Evolutionary conservation across 108 stramenopile genomes (phyloP).

Genomic region (Cyclotella kingstonii): DNA sequence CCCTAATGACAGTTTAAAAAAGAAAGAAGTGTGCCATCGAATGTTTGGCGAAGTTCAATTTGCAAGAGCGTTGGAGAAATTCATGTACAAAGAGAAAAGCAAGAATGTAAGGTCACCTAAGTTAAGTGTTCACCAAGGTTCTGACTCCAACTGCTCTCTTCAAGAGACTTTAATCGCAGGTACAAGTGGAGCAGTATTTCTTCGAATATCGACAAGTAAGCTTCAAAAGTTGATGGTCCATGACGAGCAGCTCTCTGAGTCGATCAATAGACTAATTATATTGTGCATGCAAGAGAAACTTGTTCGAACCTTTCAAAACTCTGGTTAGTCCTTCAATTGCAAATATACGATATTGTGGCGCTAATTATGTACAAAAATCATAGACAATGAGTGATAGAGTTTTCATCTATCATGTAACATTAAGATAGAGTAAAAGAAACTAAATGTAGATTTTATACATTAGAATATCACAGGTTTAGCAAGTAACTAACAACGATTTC

Average conservation of each 20-base stretch:
- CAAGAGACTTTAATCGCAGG: slow-evolving; percentile 6
- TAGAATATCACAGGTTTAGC: no score
- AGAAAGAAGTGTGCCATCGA: slow-evolving; percentile 9
- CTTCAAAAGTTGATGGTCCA: slow-evolving; percentile 33
- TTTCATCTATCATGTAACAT: no score
- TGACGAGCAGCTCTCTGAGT: slow-evolving; percentile 34
- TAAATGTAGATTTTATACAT: no score
- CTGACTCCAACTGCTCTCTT: neutral
- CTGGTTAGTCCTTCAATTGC: no score
- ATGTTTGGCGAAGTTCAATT: slow-evolving; percentile 41
- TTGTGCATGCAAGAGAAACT: slow-evolving; percentile 42
- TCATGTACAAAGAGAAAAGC: slow-evolving; percentile 16
- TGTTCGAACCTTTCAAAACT: slow-evolving; percentile 3
- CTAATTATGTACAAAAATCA: no score
- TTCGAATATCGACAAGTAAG: slow-evolving; percentile 35
- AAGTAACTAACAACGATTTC: no score
- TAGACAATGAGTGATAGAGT: no score
- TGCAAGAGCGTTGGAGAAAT: slow-evolving; percentile 29
- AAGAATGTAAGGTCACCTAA: slow-evolving; percentile 11
- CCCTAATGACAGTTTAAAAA: neutral
- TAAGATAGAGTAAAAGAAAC: no score
- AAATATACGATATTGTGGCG: no score
- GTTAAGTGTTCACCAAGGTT: neutral
- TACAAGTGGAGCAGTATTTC: slow-evolving; percentile 28
- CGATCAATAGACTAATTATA: slow-evolving; percentile 37